Percentiles rank a stretch among this genome's conserved stretches.
Evolutionary conservation across 495 filamentous ascomycete genomes (phyloP).

Genomic region (Penicillium arizonense): DNA sequence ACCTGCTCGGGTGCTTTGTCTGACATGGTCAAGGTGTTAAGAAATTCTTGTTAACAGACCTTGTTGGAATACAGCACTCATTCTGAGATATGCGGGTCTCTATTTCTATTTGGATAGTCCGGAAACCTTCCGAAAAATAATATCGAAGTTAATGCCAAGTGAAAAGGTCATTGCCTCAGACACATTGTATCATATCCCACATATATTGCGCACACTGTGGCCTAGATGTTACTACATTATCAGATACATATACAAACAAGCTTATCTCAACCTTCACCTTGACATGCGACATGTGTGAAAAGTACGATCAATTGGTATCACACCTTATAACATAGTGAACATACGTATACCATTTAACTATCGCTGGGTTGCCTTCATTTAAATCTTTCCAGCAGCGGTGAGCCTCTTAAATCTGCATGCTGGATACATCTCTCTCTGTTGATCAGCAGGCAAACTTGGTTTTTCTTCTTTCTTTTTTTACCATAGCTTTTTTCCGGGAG

Average conservation of each 20-base stretch:
- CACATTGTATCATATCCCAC: slow-evolving; percentile 4
- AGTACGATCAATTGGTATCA: too few relatives aligned
- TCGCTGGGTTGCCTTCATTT: too few relatives aligned
- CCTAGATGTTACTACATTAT: neutral
- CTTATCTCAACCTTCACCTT: neutral
- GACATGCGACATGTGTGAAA: too few relatives aligned
- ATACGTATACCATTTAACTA: too few relatives aligned
- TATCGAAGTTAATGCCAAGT: neutral
- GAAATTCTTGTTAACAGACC: neutral
- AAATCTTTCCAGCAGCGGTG: too few relatives aligned
- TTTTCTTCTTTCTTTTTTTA: too few relatives aligned
- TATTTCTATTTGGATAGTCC: neutral
- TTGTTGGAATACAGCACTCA: neutral
- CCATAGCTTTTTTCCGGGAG: too few relatives aligned
- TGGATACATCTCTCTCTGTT: too few relatives aligned
- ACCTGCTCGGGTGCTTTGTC: neutral
- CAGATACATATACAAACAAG: neutral
- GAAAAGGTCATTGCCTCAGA: neutral
- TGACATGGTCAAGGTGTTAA: neutral
- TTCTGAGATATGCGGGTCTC: neutral
- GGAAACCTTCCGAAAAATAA: slow-evolving; percentile 3
- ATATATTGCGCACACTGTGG: slow-evolving; percentile 1
- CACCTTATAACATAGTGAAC: too few relatives aligned
- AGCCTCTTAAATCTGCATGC: too few relatives aligned
- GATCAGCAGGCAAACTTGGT: too few relatives aligned